Percentiles rank a stretch among this genome's conserved stretches.
phyloP scores from a whole-genome alignment of 2,329 filamentous ascomycete genomes.

The Thyridium curvatum region DNA sequence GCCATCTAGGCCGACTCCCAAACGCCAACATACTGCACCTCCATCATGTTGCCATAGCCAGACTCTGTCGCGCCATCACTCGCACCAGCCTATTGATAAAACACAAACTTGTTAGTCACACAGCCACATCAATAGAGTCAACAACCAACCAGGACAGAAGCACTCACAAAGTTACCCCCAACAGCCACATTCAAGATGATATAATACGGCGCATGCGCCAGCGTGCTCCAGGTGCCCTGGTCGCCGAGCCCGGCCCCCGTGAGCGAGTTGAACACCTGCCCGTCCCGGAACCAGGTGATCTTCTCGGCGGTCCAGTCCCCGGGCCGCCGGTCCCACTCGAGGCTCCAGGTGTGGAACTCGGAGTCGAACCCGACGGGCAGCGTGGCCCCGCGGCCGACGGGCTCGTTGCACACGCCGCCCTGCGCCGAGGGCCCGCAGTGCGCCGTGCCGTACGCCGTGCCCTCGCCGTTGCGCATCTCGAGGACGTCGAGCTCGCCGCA shows the following conservation, averaged over 20 bases:
- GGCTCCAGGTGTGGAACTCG: constrained; percentile 40
- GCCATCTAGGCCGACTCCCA: constrained; percentile 7
- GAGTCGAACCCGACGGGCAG: constrained; percentile 27
- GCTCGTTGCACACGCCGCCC: constrained; percentile 47
- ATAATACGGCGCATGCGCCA: constrained; percentile 41
- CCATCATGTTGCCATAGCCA: constrained; percentile 18
- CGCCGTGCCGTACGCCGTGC: constrained; percentile 39
- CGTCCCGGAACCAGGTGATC: constrained; percentile 40
- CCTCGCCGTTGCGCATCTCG: constrained; percentile 46
- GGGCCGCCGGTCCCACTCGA: constrained; percentile 39
- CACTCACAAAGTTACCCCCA: constrained; percentile 41
- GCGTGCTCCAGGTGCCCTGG: constrained; percentile 33
- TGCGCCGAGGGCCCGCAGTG: constrained; percentile 38
- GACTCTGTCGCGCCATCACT: constrained; percentile 26
- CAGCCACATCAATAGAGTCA: neutral
- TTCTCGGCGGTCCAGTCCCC: constrained; percentile 36
- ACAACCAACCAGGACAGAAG: neutral
- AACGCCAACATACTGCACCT: constrained; percentile 19
- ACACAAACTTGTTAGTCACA: neutral
- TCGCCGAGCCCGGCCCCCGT: constrained; percentile 35
- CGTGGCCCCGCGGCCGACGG: constrained; percentile 29
- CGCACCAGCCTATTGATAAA: constrained; percentile 30
- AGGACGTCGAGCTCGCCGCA: constrained; percentile 54
- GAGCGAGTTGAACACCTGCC: constrained; percentile 32
- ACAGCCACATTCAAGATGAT: constrained; percentile 48